phyloP scores from a whole-genome alignment of 352 stramenopile species.

The Phytophthora sp. region DNA sequence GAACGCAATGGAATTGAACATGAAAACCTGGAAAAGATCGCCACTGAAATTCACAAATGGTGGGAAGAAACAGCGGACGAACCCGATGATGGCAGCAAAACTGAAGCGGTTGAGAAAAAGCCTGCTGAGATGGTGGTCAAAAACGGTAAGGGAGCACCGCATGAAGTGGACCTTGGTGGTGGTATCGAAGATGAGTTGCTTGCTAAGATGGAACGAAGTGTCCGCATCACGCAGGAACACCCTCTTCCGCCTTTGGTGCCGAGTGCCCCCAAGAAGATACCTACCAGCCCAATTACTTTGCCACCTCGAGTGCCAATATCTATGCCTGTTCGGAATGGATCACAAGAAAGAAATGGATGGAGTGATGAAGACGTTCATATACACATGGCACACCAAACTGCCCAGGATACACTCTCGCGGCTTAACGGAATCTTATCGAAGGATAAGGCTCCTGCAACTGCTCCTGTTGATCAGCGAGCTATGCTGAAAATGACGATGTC shows the following conservation, averaged over 20 bases:
- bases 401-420: constrained; percentile 65
- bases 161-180: constrained; percentile 34
- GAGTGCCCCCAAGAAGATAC: constrained; percentile 13
- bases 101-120: constrained; percentile 12
- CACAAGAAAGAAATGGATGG: constrained; percentile 27
- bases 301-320: constrained; percentile 32
- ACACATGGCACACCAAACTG: constrained; percentile 61
- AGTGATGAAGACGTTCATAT: constrained; percentile 61
- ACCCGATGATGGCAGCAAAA: constrained; percentile 7
- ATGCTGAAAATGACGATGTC: constrained; percentile 52
- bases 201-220: constrained; percentile 40
- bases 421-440: constrained; percentile 68
- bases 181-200: constrained; percentile 35
- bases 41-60: constrained; percentile 76
- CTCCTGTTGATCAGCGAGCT: constrained; percentile 34
- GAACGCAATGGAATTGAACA: constrained; percentile 74
- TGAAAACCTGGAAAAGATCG: constrained; percentile 67
- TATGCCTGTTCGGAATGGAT: constrained; percentile 21
- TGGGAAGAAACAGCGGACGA: constrained; percentile 63
- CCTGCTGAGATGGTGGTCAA: constrained; percentile 18
- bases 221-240: constrained; percentile 33
- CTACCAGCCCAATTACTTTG: constrained; percentile 60
- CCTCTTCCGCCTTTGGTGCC: constrained; percentile 17
- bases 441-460: constrained; percentile 30
- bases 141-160: constrained; percentile 28